A percentile compares a stretch with the other conserved stretches of the same genome.
These are phyloP conservation scores for Mycosphaerella arachidis DNA, from an alignment of 2,329 filamentous ascomycete genomes.

Conservation along the genomic window DNA sequence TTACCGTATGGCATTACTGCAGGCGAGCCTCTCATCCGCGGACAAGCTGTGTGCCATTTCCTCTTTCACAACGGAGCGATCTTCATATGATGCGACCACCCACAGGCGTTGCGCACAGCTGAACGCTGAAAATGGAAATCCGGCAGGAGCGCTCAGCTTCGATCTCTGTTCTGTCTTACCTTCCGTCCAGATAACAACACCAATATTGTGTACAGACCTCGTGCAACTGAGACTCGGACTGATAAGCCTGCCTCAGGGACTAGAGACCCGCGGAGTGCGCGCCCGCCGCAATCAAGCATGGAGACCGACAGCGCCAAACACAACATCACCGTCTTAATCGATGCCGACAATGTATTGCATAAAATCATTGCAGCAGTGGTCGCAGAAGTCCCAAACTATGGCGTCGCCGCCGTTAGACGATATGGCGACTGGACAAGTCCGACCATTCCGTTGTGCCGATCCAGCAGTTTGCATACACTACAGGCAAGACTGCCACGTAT, in stretches of 20 bases:
- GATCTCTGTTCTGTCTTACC: too few species aligned
- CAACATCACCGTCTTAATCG: neutral
- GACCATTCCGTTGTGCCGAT: conserved; percentile 24
- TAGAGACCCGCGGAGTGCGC: neutral
- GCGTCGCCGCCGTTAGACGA: conserved; percentile 30
- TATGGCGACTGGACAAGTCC: conserved; percentile 32
- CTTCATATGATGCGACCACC: too few species aligned
- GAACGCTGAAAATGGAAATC: too few species aligned
- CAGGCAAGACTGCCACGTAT: conserved; percentile 32
- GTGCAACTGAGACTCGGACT: too few species aligned
- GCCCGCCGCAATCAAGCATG: neutral
- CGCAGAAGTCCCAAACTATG: conserved; percentile 33
- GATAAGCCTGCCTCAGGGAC: neutral
- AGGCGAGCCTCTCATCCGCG: neutral
- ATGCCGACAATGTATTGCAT: conserved; percentile 1
- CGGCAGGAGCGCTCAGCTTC: too few species aligned
- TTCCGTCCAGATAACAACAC: too few species aligned
- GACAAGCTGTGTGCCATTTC: too few species aligned
- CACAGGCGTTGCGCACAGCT: too few species aligned
- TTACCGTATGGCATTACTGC: neutral
- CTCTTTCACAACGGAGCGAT: neutral
- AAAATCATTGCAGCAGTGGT: conserved; percentile 21
- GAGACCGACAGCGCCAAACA: neutral
- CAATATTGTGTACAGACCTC: too few species aligned
- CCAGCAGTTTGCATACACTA: conserved; percentile 32